These are phyloP conservation scores for Escovopsis sp. DNA, from an alignment of 2,329 filamentous ascomycete species.

Conservation along the genomic window DNA sequence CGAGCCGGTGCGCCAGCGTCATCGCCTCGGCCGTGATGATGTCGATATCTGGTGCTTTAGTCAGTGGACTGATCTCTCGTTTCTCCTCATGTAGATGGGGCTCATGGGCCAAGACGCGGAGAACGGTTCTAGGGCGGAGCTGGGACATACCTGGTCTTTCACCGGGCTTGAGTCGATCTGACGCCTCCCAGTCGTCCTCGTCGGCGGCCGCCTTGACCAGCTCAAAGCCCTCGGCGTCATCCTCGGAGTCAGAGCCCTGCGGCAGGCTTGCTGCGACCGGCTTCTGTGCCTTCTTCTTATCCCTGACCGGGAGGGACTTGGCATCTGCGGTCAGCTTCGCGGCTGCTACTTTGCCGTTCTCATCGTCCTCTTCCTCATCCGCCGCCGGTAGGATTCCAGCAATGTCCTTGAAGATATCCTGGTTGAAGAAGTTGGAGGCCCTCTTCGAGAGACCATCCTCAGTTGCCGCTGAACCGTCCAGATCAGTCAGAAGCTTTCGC, in stretches of 20 bases:
- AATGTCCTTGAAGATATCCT: constrained; percentile 84
- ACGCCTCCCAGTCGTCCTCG: constrained; percentile 50
- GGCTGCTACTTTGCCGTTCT: constrained; percentile 8
- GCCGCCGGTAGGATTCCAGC: constrained; percentile 46
- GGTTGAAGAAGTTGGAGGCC: constrained; percentile 80
- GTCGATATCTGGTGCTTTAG: constrained; percentile 55
- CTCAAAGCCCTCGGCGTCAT: constrained; percentile 32
- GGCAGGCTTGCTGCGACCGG: not conserved
- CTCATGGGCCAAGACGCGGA: too few relatives aligned
- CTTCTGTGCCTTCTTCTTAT: not conserved
- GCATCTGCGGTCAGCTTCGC: not conserved
- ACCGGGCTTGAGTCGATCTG: constrained; percentile 46
- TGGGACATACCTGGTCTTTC: constrained; percentile 41
- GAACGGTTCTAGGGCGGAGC: too few relatives aligned
- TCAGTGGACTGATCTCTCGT: too few relatives aligned
- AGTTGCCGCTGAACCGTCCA: constrained; percentile 28
- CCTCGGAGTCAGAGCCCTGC: not conserved
- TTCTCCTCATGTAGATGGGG: not conserved
- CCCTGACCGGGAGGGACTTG: not conserved
- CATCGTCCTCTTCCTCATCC: constrained; percentile 22
- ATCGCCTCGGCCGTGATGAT: constrained; percentile 99
- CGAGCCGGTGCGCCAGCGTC: constrained; percentile 87
- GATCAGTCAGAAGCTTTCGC: constrained; percentile 20
- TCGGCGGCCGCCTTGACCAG: constrained; percentile 36
- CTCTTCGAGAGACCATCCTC: constrained; percentile 55